Conservation (phyloP, 495 filamentous ascomycete species). For the Talaromyces stipitatus region DNA sequence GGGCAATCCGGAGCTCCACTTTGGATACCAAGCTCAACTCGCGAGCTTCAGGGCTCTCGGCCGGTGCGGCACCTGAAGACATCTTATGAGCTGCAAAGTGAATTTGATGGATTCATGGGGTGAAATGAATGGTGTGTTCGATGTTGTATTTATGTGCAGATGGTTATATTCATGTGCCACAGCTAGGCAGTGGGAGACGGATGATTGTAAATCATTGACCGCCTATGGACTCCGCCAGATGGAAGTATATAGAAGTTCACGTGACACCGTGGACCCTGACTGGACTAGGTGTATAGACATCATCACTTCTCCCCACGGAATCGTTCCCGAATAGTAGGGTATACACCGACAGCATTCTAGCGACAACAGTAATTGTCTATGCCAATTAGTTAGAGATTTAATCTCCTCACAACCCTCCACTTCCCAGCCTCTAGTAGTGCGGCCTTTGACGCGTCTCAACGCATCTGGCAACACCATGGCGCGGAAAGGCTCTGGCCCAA, state of each 20-base stretch:
- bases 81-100: constrained; percentile 13
- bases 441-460: no score
- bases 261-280: background rate
- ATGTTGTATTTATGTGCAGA: background rate
- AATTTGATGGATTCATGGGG: background rate
- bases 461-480: no score
- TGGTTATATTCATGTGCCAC: background rate
- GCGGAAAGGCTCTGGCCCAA: no score
- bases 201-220: constrained; percentile 4
- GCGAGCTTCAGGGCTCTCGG: constrained; percentile 51
- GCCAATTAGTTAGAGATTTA: no score
- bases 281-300: no score
- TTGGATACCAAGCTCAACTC: constrained; percentile 85
- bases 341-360: no score
- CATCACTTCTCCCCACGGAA: no score
- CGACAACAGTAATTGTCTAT: no score
- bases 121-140: background rate
- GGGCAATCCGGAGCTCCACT: constrained; percentile 84
- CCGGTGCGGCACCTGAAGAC: constrained; percentile 23
- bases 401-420: no score
- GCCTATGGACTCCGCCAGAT: background rate
- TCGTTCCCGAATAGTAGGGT: no score
- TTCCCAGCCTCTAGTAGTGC: no score
- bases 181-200: background rate
- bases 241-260: constrained; percentile 4